Percentiles rank a stretch among this genome's conserved stretches.
phyloP scores from a whole-genome alignment of 352 stramenopile genomes.

The Globisporangium abappressorium region DNA sequence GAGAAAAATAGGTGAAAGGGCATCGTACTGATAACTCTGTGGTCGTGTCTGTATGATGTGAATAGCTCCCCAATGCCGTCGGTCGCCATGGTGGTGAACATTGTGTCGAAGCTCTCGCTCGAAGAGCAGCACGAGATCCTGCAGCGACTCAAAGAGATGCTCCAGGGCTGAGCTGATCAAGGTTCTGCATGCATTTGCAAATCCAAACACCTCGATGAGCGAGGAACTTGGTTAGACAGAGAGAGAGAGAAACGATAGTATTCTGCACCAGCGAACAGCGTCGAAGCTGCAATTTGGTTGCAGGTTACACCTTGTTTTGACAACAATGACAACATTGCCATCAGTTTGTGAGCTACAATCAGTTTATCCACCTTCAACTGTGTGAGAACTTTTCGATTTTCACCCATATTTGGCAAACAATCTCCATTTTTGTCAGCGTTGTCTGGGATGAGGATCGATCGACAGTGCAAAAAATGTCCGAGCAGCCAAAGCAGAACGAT shows the following conservation, averaged over 20 bases:
- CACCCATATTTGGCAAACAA: too few relatives aligned
- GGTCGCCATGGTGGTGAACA: slow-evolving; percentile 71
- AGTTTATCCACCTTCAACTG: not conserved
- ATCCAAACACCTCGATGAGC: not conserved
- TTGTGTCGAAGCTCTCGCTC: slow-evolving; percentile 55
- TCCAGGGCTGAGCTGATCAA: slow-evolving; percentile 30
- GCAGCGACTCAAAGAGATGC: slow-evolving; percentile 57
- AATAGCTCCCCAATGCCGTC: slow-evolving; percentile 57
- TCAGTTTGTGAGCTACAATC: not conserved
- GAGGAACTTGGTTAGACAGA: slow-evolving; percentile 6
- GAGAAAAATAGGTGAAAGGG: not conserved
- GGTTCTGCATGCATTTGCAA: not conserved
- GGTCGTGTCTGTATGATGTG: not conserved
- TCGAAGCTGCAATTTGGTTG: not conserved
- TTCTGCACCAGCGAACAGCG: not conserved
- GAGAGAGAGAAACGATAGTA: slow-evolving; percentile 1
- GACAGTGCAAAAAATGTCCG: not conserved
- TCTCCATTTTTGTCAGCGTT: too few relatives aligned
- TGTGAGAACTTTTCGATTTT: too few relatives aligned
- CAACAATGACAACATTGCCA: not conserved
- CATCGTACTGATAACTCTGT: not conserved
- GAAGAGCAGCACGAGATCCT: slow-evolving; percentile 75
- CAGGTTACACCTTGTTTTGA: not conserved
- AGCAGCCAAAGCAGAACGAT: not conserved
- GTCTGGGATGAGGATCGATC: too few relatives aligned